phyloP scores from a whole-genome alignment of 2,329 filamentous ascomycete species.

The Trichoderma sp. region DNA sequence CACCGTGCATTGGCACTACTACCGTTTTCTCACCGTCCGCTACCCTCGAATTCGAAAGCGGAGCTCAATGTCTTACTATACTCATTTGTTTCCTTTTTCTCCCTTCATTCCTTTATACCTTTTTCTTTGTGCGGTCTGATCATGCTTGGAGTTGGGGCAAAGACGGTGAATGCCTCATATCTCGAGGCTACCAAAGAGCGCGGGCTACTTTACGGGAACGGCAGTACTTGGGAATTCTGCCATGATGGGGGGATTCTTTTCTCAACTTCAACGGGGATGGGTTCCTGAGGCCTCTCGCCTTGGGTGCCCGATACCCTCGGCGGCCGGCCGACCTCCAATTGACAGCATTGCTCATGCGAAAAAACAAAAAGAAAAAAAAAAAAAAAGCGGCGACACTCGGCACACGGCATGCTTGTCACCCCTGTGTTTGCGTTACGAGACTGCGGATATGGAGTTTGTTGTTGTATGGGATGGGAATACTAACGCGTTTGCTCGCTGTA shows the following conservation, averaged over 20 bases:
- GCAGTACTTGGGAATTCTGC: constrained; percentile 19
- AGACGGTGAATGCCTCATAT: constrained; percentile 2
- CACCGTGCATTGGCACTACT: neutral
- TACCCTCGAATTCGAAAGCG: neutral
- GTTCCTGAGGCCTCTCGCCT: neutral
- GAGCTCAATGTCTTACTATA: constrained; percentile 7
- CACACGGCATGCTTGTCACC: constrained; percentile 9
- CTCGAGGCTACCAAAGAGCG: neutral
- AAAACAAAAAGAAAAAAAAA: neutral
- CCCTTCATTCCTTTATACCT: neutral
- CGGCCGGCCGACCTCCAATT: neutral
- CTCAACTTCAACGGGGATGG: neutral
- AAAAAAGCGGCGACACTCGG: neutral
- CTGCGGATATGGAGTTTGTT: constrained; percentile 23
- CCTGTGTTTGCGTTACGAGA: neutral
- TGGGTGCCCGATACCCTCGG: neutral
- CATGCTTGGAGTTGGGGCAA: constrained; percentile 22
- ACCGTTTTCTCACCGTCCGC: neutral
- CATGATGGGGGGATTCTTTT: constrained; percentile 3
- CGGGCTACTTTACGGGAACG: neutral
- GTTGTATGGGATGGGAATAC: constrained; percentile 1
- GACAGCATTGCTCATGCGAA: constrained; percentile 5
- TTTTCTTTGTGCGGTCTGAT: constrained; percentile 22
- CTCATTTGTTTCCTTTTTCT: neutral
- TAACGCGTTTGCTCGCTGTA: neutral